A percentile compares a stretch with the other conserved stretches of the same genome.
Evolutionary conservation across 768 basidiomycete species (phyloP).

Genomic region (Leccinum longicurvipes): DNA sequence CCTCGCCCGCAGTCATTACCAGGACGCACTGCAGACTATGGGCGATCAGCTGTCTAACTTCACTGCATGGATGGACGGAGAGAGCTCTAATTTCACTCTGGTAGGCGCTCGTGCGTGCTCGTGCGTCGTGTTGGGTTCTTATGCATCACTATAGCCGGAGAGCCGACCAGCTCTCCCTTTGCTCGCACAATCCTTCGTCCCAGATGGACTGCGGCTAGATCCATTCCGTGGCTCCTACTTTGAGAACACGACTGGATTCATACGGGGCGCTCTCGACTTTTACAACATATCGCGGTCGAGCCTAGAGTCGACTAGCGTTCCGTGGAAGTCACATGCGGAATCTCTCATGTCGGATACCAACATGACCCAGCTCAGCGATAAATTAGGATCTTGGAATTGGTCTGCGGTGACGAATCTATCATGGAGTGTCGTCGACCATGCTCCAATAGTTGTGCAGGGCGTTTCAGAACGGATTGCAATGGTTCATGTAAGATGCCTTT

Average conservation of each 20-base stretch:
- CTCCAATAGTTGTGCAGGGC: conserved; percentile 36
- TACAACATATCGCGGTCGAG: conserved; percentile 60
- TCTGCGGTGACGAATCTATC: conserved; percentile 57
- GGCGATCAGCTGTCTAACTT: conserved; percentile 66
- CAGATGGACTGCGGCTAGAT: conserved; percentile 43
- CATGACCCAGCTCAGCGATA: conserved; percentile 45
- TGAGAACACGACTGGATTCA: conserved; percentile 74
- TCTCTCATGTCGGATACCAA: conserved; percentile 49
- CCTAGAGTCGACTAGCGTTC: conserved; percentile 33
- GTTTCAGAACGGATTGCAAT: conserved; percentile 50
- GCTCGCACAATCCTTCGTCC: conserved; percentile 48
- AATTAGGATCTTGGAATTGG: conserved; percentile 69
- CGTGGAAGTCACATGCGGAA: conserved; percentile 53
- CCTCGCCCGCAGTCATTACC: conserved; percentile 58
- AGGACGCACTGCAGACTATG: conserved; percentile 58
- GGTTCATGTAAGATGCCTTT: conserved; percentile 54
- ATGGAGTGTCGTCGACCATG: conserved; percentile 64
- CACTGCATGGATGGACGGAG: conserved; percentile 72
- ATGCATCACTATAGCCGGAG: conserved; percentile 40
- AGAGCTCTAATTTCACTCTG: conserved; percentile 59
- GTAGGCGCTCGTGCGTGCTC: conserved; percentile 38
- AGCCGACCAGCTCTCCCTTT: conserved; percentile 41
- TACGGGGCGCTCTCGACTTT: conserved; percentile 58
- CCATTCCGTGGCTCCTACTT: conserved; percentile 57
- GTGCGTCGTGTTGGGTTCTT: neutral